phyloP scores from a whole-genome alignment of 2,329 filamentous ascomycete genomes.

The Trichoderma gracile region DNA sequence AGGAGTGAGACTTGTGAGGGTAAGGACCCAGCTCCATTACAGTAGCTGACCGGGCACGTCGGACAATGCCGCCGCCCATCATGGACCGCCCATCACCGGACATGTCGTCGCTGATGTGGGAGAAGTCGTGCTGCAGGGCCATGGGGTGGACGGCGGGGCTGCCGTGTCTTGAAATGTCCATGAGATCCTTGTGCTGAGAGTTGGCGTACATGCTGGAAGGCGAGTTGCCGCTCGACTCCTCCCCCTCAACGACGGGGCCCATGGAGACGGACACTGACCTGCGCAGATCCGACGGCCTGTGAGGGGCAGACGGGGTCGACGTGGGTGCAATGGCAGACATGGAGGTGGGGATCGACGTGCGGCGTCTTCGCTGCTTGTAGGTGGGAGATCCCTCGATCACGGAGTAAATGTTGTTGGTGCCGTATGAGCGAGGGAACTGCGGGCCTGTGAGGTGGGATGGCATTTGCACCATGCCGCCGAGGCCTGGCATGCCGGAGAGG shows the following conservation, averaged over 20 bases:
- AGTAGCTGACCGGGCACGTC: conserved; percentile 89
- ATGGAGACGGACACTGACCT: conserved; percentile 88
- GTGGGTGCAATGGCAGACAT: conserved; percentile 67
- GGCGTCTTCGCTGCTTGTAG: conserved; percentile 94
- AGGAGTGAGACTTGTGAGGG: conserved; percentile 96
- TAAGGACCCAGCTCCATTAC: conserved; percentile 97
- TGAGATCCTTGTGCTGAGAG: conserved; percentile 72
- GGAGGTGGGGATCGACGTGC: conserved; percentile 86
- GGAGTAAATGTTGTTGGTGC: conserved; percentile 79
- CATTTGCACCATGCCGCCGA: conserved; percentile 88
- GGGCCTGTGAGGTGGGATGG: conserved; percentile 79
- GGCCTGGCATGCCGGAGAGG: conserved; percentile 66
- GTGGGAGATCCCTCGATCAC: conserved; percentile 97
- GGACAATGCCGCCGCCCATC: conserved; percentile 74
- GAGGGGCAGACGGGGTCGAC: conserved; percentile 60
- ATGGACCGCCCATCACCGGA: conserved; percentile 50
- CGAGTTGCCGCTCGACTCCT: conserved; percentile 77
- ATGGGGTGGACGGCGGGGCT: conserved; percentile 73
- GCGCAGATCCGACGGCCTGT: conserved; percentile 86
- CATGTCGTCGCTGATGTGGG: conserved; percentile 64
- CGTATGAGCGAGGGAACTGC: conserved; percentile 75
- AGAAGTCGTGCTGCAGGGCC: conserved; percentile 70
- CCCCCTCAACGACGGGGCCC: conserved; percentile 75
- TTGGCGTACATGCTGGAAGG: conserved; percentile 74
- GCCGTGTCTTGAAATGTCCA: conserved; percentile 83